Base-by-base conservation (phyloP, 225 moss, liverwort and hornwort genomes). In the Pseudisothecium myosuroides region DNA sequence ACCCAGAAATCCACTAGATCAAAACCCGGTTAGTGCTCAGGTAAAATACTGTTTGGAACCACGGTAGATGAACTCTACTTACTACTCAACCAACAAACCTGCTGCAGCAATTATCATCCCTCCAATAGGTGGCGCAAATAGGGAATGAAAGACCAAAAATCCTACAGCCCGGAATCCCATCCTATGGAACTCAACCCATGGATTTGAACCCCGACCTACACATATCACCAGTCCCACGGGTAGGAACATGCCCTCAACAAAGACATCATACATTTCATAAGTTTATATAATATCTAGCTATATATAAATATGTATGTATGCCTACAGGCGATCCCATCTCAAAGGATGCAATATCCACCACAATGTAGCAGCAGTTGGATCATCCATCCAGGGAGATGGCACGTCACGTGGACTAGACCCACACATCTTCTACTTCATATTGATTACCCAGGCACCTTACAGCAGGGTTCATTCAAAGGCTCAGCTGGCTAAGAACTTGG, bases 361-460 rank as follows among this genome's bases (percentile, higher is more conserved):
- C 90, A 89, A 85, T 80, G 88, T 78, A 90, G 91, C 85, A 91
- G 80, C 82, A 85, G 92, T 87, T 93, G 94, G 94, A 94, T 81
- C 93, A 93, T 93, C 98, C 98, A 98, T 98, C 98, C 98, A 95
- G 98, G 91, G 98, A 98, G 98, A 98, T 98, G 98, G 98, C 95
- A 98, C 97, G 98, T 97, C 98, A 94, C 92, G 91, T 93, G 91
- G 92, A 95, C 95, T 94, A 89, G 92, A 94, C 92, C 94, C 95
- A 93, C 93, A 92, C 96, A 91, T 92, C 83, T 65, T 83, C 94
- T 91, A 93, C 94, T 92, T 92, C 92, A 89, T 85, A 91, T 76
- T 77, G 86, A 87, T 83, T 83, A 90, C 92, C 94, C 91, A 86
- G 37, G 90, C 84, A 89, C 89, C 88, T 90, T 90, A 89, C 65